phyloP scores from a whole-genome alignment of 1,284 basidiomycete genomes.

The Cronartium ribicola region DNA sequence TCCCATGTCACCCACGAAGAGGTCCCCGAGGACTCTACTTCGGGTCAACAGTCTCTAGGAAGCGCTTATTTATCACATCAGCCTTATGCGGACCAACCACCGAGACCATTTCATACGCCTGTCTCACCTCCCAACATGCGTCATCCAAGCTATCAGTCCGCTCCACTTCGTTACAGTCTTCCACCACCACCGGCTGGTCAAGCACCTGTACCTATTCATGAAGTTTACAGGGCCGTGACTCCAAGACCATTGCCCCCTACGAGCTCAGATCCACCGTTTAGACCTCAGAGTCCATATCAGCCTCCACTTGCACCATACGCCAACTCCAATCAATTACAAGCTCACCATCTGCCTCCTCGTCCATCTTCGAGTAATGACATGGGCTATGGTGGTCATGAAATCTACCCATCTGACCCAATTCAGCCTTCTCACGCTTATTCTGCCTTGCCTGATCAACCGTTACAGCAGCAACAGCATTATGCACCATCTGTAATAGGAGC shows the following conservation, averaged over 20 bases:
- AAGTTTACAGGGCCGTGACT: constrained; percentile 18
- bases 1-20: neutral
- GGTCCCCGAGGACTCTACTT: neutral
- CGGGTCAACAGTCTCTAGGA: constrained; percentile 5
- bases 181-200: constrained; percentile 39
- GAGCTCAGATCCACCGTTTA: constrained; percentile 4
- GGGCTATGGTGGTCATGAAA: constrained; percentile 2
- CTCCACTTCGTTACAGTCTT: constrained; percentile 11
- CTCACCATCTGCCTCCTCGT: neutral
- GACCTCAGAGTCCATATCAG: constrained; percentile 2
- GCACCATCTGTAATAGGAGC: neutral
- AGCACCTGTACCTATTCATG: constrained; percentile 37
- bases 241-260: constrained; percentile 17
- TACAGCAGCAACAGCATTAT: constrained; percentile 12
- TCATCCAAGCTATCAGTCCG: constrained; percentile 11
- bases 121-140: constrained; percentile 7
- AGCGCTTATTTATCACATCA: constrained; percentile 4
- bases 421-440: neutral
- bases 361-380: constrained; percentile 7
- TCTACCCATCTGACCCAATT: neutral
- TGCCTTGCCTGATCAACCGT: constrained; percentile 6
- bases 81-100: constrained; percentile 17
- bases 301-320: constrained; percentile 8
- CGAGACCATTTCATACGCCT: constrained; percentile 4
- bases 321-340: constrained; percentile 13